Base-by-base conservation (phyloP, 2,329 filamentous ascomycete genomes). In the Xylaria sp. region DNA sequence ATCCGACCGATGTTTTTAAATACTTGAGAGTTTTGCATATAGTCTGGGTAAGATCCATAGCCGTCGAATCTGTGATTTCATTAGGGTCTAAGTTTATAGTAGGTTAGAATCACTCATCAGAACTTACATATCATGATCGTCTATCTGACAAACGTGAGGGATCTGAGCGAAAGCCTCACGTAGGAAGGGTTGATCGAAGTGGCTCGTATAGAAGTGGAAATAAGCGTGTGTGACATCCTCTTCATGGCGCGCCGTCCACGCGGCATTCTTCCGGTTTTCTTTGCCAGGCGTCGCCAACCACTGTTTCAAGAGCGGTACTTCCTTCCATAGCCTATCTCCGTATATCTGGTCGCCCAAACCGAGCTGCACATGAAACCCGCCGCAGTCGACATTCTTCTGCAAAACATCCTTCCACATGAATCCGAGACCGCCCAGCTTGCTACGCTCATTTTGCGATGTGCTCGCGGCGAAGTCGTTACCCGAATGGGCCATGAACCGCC, bases 321-420 rank as follows among this genome's bases (percentile, higher is more conserved):
- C 96, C 78, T 95, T 97, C 96, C 96, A 99, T 73, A 99, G 83
- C 41, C 96, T 87, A 80, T 99, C 96, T 1, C 94, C 96, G 78
- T 97, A 98, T 62, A 99, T 97, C 79, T 99, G 96, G 69, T 96
- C 93, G 65, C 96, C 96, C 4, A 98, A 84, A 15, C 95, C 96
- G 8, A 99, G 85, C 78, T 99, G 96, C 7, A 93, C 91, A 77
- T 99, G 96, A 80, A 98, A 99, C 0, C 96, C 96, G 65, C 94
- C 94, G 74, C 94, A 97, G 75, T 99, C 96, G 34, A 94, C 90
- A 76, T 99, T 97, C 85, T 98, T 98, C 81, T 98, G 94, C 78
- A 99, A 86, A 34, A 99, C 94, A 76, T 99, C 96, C 77, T 98
- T 98, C 96, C 96, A 99, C 95, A 99, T 97, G 78, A 96, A 93